These are phyloP conservation scores for Rhodotorula diobovata DNA, from an alignment of 768 basidiomycete species.

Conservation along the genomic window DNA sequence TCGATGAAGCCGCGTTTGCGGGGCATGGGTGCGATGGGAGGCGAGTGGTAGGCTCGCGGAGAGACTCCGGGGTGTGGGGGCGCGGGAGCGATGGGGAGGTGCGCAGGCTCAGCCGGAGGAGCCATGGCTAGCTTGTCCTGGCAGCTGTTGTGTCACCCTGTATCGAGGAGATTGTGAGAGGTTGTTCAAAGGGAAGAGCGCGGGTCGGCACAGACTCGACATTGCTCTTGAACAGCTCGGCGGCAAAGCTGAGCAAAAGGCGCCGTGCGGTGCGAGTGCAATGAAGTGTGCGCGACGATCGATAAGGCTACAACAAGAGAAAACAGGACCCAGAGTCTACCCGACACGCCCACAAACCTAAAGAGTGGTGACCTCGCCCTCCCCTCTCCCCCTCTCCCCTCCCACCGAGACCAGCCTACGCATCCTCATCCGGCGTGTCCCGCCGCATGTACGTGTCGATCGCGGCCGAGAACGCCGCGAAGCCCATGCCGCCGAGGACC, in stretches of 20 bases:
- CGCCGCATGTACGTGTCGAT: slow-evolving; percentile 58
- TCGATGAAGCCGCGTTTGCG: background rate
- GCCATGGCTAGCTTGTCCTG: too few species aligned
- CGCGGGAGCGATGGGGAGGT: too few species aligned
- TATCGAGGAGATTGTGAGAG: too few species aligned
- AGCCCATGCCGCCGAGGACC: slow-evolving; percentile 80
- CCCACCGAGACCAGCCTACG: background rate
- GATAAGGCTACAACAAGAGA: slow-evolving; percentile 4
- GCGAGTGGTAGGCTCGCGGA: background rate
- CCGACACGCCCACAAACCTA: background rate
- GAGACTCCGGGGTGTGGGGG: background rate
- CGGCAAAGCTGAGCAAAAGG: too few species aligned
- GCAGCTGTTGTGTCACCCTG: too few species aligned
- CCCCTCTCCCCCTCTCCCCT: background rate
- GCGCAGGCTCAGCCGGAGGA: too few species aligned
- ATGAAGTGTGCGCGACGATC: too few species aligned
- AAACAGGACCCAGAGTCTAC: background rate
- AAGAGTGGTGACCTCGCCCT: background rate
- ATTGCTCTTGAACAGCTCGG: background rate
- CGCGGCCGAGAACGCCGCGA: slow-evolving; percentile 85
- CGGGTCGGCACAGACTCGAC: background rate
- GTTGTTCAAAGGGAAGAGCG: background rate
- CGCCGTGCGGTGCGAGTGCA: background rate
- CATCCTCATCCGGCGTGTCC: slow-evolving; percentile 36
- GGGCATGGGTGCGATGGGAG: background rate